These are phyloP conservation scores for Rosa chinensis DNA, from an alignment of 306 rosid genomes.

Conservation along the genomic window DNA sequence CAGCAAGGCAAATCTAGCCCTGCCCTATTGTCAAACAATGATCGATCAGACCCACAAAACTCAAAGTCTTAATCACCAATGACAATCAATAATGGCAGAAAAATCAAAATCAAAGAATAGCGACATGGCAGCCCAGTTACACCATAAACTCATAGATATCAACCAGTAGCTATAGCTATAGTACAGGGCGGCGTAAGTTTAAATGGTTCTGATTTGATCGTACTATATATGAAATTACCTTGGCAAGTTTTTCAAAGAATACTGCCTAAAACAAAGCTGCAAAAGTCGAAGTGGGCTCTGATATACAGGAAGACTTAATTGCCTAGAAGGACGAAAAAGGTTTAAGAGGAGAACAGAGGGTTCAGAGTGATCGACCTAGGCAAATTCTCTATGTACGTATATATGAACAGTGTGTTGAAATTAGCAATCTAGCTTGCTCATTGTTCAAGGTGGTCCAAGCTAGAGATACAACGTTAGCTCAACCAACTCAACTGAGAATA, in stretches of 20 bases:
- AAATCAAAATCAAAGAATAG: background rate
- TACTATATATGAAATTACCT: background rate
- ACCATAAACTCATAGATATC: background rate
- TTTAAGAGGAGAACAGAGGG: background rate
- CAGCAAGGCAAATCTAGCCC: background rate
- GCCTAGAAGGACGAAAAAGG: background rate
- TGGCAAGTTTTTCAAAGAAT: background rate
- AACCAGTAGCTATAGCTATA: background rate
- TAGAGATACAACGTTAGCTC: background rate
- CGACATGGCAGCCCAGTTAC: background rate
- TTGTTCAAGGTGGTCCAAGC: background rate
- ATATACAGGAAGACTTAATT: background rate
- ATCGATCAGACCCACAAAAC: background rate
- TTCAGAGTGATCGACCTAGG: background rate
- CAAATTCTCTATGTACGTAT: background rate
- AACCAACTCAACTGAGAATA: background rate
- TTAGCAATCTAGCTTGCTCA: background rate
- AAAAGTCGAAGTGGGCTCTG: background rate
- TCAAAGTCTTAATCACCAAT: background rate
- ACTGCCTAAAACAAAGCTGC: background rate
- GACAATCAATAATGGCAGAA: background rate
- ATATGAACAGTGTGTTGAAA: no score
- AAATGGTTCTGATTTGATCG: background rate
- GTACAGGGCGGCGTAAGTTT: background rate
- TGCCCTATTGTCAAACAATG: background rate